Evolutionary conservation across 805 yeast species (phyloP).

Genomic region (Metschnikowia chrysomelidarum): DNA sequence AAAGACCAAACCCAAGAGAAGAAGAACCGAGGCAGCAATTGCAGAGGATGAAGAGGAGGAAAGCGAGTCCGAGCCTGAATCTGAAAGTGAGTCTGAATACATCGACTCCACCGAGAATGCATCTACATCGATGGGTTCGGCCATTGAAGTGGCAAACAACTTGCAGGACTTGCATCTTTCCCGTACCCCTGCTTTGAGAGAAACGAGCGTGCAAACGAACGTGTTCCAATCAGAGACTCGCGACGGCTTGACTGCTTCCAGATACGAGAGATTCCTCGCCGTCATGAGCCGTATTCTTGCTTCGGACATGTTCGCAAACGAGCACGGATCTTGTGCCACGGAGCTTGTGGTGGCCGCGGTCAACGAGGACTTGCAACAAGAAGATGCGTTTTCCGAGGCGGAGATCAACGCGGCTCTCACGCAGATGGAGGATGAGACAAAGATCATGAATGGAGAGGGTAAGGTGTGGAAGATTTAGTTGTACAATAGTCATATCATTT

Average conservation of each 20-base stretch:
- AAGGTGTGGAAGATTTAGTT: slow-evolving; percentile 36
- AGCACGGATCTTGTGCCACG: slow-evolving; percentile 30
- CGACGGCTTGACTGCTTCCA: slow-evolving; percentile 29
- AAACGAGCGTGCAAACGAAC: slow-evolving; percentile 19
- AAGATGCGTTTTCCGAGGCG: slow-evolving; percentile 31
- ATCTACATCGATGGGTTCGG: slow-evolving; percentile 17
- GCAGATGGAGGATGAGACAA: slow-evolving; percentile 35
- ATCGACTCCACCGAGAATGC: slow-evolving; percentile 18
- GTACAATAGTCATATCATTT: slow-evolving; percentile 1
- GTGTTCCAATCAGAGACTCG: slow-evolving; percentile 15
- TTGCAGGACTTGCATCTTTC: slow-evolving; percentile 31
- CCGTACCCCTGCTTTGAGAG: slow-evolving; percentile 27
- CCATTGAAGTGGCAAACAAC: slow-evolving; percentile 23
- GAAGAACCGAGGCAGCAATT: slow-evolving; percentile 16
- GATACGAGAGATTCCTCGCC: slow-evolving; percentile 30
- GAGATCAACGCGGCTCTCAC: slow-evolving; percentile 34
- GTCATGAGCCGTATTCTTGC: slow-evolving; percentile 32
- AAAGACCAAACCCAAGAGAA: slow-evolving; percentile 34
- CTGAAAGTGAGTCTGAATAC: slow-evolving; percentile 13
- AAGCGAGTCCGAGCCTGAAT: slow-evolving; percentile 34
- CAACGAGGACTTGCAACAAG: slow-evolving; percentile 38
- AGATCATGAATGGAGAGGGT: slow-evolving; percentile 38
- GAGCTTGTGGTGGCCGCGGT: slow-evolving; percentile 32
- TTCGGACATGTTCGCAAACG: slow-evolving; percentile 33
- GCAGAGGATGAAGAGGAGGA: slow-evolving; percentile 30